These are phyloP conservation scores for Tetrapisispora pingtungensis DNA, from an alignment of 805 yeast genomes.

Conservation along the genomic window DNA sequence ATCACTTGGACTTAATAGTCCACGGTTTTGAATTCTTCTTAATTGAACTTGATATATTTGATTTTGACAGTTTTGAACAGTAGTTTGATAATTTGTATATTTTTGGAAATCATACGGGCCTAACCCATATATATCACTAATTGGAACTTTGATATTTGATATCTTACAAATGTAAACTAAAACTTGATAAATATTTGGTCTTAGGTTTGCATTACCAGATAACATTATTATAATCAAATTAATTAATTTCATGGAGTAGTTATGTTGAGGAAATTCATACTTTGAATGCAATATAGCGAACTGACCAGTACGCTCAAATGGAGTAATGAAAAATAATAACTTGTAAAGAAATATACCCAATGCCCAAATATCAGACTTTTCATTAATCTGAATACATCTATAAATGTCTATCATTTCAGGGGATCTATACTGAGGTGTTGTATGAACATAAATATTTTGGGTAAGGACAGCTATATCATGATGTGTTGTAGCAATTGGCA, in stretches of 20 bases:
- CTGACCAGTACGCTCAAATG: constrained; percentile 78
- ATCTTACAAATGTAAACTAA: constrained; percentile 52
- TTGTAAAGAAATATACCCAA: constrained; percentile 86
- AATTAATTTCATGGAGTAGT: constrained; percentile 59
- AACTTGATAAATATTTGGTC: constrained; percentile 86
- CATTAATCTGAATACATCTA: constrained; percentile 76
- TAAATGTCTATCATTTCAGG: constrained; percentile 95
- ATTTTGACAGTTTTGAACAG: constrained; percentile 20
- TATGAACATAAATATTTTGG: constrained; percentile 78
- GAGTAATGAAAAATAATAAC: constrained; percentile 85
- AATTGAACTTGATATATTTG: constrained; percentile 19
- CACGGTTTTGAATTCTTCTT: constrained; percentile 10
- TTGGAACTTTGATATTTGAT: constrained; percentile 44
- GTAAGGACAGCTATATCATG: constrained; percentile 63
- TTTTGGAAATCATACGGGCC: constrained; percentile 52
- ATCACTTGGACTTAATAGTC: constrained; percentile 5
- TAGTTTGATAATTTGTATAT: constrained; percentile 41
- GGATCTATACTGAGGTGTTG: constrained; percentile 90
- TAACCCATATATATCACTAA: constrained; percentile 32
- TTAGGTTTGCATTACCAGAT: constrained; percentile 66
- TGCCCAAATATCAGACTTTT: constrained; percentile 95
- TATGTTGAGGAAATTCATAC: constrained; percentile 70
- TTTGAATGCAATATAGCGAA: constrained; percentile 79
- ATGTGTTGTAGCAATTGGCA: constrained; percentile 60
- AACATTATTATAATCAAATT: constrained; percentile 69